Evolutionary conservation across 2,329 filamentous ascomycete species (phyloP), one percentile per base, ranked within the genome.

Genomic region (Colletotrichum lentis): DNA sequence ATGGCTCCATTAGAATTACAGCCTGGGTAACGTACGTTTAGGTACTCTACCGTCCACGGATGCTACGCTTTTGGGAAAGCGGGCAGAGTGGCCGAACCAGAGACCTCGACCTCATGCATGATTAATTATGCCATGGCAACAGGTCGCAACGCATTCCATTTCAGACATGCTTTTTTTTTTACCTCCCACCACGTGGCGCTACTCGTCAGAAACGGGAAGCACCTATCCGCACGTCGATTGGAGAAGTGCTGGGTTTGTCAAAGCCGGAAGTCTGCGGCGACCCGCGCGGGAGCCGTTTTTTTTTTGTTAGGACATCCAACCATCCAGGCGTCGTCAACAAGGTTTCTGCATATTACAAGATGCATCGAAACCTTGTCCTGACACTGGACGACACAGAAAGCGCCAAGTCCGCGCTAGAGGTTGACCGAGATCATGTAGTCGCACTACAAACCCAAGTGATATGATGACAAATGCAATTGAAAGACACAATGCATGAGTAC

Each of bases 131-230:
- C 31, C n/a, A 11, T 37, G n/a, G 31, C 31, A 2, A 10, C 8
- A 53, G 18, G n/a, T n/a, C 31, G 18, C 50, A 53, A 39, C 31
- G 11, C 31, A 53, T 53, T 53, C 31, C 50, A 37, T 14, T 39
- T 53, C 5, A 53, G 31, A 22, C n/a, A 11, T 39, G 27, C 50
- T 11, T n/a, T 20, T 53, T n/a, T 16, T n/a, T n/a, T n/a, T n/a
- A n/a, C n/a, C 18, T n/a, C n/a, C 31, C 6, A 0, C 2, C n/a
- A 4, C 5, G 5, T 46, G 10, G n/a, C n/a, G 1, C 11, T 5
- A 10, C 2, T 37, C 18, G 8, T 27, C 50, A 53, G 8, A 20
- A 4, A 16, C 1, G 35, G 31, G 16, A 37, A 10, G 18, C 6
- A 16, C n/a, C 18, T 4, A 5, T 53, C n/a, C 27, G 18, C 49